Percentiles rank a stretch among this genome's conserved stretches.
These are phyloP conservation scores for Diutina siamensis DNA, from an alignment of 1,139 yeast genomes.

Conservation along the genomic window DNA sequence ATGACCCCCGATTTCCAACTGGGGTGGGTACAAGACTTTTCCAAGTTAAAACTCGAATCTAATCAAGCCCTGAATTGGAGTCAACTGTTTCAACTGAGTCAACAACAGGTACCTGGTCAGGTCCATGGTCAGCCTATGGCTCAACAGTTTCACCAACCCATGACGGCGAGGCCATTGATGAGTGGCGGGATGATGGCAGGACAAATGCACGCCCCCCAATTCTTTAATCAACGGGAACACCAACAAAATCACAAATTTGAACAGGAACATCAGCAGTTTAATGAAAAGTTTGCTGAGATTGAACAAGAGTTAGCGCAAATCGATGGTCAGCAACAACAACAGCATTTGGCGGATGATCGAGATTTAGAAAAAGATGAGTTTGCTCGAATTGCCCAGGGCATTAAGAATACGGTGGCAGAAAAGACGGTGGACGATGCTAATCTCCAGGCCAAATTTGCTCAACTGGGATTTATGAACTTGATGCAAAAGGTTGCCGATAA, in stretches of 20 bases:
- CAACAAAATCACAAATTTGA: neutral
- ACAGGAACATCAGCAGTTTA: neutral
- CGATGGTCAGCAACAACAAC: neutral
- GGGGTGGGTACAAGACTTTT: conserved; percentile 4
- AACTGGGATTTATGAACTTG: conserved; percentile 3
- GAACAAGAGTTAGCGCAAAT: neutral
- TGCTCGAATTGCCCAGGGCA: neutral
- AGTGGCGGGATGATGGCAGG: neutral
- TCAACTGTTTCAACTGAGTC: neutral
- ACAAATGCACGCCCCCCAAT: neutral
- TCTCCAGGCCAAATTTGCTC: neutral
- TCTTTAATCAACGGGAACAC: neutral
- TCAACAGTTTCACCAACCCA: neutral
- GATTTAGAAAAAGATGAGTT: conserved; percentile 1
- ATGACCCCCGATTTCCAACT: neutral
- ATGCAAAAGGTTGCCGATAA: conserved; percentile 4
- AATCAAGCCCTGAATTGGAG: neutral
- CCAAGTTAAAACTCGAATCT: neutral
- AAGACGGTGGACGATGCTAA: neutral
- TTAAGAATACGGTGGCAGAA: neutral
- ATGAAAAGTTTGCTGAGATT: conserved; percentile 1
- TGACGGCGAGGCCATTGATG: neutral
- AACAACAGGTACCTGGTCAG: too few species aligned
- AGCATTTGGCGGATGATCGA: conserved; percentile 1
- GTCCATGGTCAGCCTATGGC: too few species aligned